A percentile compares a stretch with the other conserved stretches of the same genome.
Conservation (phyloP, 352 stramenopile genomes). For the Globisporangium sylvaticum region DNA sequence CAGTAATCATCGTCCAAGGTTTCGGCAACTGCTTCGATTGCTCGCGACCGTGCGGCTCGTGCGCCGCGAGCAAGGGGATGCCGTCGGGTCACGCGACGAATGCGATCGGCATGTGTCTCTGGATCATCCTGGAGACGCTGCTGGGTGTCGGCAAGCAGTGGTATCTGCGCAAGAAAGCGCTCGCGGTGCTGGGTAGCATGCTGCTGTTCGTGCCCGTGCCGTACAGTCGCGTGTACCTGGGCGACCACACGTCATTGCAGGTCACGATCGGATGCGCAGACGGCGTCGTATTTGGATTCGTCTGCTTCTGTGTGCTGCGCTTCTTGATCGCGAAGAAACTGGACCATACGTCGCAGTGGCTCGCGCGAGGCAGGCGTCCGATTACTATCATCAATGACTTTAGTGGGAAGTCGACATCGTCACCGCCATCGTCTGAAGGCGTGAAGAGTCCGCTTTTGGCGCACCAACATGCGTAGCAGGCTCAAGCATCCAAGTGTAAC, state of each 20-base stretch:
- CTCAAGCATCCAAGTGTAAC: no score
- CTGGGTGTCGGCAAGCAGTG: conserved; percentile 31
- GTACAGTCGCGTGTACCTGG: conserved; percentile 57
- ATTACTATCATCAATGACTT: not conserved
- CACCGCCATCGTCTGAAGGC: no score
- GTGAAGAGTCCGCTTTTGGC: not conserved
- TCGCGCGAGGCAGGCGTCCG: not conserved
- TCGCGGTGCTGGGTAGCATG: conserved; percentile 7
- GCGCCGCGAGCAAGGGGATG: conserved; percentile 26
- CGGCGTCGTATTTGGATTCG: conserved; percentile 31
- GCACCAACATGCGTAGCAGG: not conserved
- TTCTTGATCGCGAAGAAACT: conserved; percentile 28
- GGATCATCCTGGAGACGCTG: conserved; percentile 41
- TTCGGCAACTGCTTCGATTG: conserved; percentile 45
- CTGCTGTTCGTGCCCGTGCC: conserved; percentile 44
- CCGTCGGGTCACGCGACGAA: conserved; percentile 54
- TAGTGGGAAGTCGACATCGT: not conserved
- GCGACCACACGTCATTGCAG: conserved; percentile 51
- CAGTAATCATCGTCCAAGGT: conserved; percentile 28
- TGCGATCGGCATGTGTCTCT: conserved; percentile 37
- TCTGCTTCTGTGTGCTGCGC: conserved; percentile 44
- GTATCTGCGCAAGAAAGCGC: conserved; percentile 15
- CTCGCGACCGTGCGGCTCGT: conserved; percentile 39
- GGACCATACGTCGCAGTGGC: conserved; percentile 1
- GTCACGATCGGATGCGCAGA: conserved; percentile 33